phyloP scores from a whole-genome alignment of 345 rosid species.

The Heritiera fomes region DNA sequence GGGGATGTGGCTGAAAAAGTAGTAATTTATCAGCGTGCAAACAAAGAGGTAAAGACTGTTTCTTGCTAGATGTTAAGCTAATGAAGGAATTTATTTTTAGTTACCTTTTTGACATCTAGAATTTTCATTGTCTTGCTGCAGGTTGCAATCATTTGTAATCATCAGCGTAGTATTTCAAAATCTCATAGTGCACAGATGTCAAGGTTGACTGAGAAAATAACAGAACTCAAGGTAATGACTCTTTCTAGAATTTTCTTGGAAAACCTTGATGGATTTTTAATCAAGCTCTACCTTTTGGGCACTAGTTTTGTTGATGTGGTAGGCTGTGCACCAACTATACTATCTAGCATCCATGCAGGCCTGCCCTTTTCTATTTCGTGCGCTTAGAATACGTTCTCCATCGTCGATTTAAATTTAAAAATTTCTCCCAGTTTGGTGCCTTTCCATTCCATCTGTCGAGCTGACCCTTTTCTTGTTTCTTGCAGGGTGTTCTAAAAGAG shows the following conservation, averaged over 20 bases:
- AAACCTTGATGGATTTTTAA: neutral
- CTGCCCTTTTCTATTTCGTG: neutral
- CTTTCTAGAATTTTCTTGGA: neutral
- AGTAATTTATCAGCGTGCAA: constrained; percentile 75
- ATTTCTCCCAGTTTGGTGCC: constrained; percentile 2
- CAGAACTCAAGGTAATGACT: constrained; percentile 67
- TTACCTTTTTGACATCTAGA: constrained; percentile 1
- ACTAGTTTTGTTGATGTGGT: neutral
- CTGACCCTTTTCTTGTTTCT: constrained; percentile 26
- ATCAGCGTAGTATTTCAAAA: constrained; percentile 90
- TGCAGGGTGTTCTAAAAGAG: constrained; percentile 63
- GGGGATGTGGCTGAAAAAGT: constrained; percentile 81
- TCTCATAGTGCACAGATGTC: constrained; percentile 79
- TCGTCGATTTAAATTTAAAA: neutral
- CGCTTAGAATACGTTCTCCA: neutral
- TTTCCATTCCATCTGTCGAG: neutral
- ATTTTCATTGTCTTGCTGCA: constrained; percentile 35
- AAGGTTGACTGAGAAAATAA: constrained; percentile 69
- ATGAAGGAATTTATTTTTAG: neutral
- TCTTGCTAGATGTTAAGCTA: neutral
- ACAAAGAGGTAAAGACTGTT: constrained; percentile 68
- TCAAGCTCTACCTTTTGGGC: neutral
- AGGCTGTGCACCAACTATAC: neutral
- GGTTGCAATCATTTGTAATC: constrained; percentile 99
- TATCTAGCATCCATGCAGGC: neutral